Evolutionary conservation across 345 rosid species (phyloP).

Genomic region (Camelina neglecta): DNA sequence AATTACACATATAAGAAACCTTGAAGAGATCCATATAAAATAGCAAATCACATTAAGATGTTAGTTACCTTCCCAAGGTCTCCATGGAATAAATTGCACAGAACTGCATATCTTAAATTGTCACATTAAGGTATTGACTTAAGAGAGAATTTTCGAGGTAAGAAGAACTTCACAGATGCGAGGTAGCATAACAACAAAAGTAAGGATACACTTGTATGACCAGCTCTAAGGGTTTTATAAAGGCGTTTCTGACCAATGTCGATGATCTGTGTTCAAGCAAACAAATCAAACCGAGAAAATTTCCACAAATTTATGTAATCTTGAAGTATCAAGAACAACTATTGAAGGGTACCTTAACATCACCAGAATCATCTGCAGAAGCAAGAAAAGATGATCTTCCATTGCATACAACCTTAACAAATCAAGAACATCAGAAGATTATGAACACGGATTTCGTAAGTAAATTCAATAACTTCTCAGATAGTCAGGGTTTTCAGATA

Average conservation of each 20-base stretch:
- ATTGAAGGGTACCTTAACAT: slow-evolving; percentile 63
- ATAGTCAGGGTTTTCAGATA: neutral
- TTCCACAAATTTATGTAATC: neutral
- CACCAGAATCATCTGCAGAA: slow-evolving; percentile 84
- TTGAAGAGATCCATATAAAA: neutral
- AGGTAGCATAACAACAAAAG: neutral
- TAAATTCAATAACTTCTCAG: neutral
- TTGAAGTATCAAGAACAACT: neutral
- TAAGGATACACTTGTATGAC: slow-evolving; percentile 91
- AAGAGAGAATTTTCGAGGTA: neutral
- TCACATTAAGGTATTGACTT: slow-evolving; percentile 45
- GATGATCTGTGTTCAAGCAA: slow-evolving; percentile 60
- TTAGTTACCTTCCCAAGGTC: slow-evolving; percentile 87
- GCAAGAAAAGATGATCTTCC: slow-evolving; percentile 79
- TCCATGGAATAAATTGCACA: slow-evolving; percentile 94
- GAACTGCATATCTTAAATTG: slow-evolving; percentile 74
- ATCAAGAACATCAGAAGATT: neutral
- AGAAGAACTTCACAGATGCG: neutral
- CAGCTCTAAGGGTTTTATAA: slow-evolving; percentile 83
- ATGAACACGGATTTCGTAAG: neutral
- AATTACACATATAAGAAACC: neutral
- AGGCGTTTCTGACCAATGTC: slow-evolving; percentile 71
- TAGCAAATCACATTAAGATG: neutral
- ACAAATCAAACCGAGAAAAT: slow-evolving; percentile 3
- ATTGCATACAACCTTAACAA: slow-evolving; percentile 53